phyloP scores from a whole-genome alignment of 169 alveolate species.

The Theileria annulata region DNA sequence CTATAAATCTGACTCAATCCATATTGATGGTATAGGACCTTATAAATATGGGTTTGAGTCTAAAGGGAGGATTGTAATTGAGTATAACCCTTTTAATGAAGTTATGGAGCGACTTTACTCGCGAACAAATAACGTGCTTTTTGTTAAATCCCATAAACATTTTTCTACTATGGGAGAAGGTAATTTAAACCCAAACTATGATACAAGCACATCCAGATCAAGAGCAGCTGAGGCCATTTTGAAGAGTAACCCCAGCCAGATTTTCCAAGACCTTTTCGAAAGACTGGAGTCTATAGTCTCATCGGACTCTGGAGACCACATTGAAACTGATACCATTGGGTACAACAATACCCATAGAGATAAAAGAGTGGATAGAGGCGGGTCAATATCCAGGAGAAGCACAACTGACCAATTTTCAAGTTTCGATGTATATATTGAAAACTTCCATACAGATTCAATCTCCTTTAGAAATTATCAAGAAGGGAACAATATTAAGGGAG shows the following conservation, averaged over 20 bases:
- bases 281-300: neutral
- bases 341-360: neutral
- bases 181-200: neutral
- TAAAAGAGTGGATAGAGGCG: neutral
- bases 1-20: neutral
- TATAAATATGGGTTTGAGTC: neutral
- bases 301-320: neutral
- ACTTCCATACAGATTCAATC: neutral
- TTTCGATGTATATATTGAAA: neutral
- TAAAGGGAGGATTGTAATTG: neutral
- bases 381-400: neutral
- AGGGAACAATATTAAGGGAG: neutral
- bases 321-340: neutral
- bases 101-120: slow-evolving; percentile 15
- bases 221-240: neutral
- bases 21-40: neutral
- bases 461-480: neutral
- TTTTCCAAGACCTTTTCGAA: neutral
- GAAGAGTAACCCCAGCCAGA: neutral
- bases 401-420: neutral
- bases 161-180: neutral
- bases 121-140: slow-evolving; percentile 12
- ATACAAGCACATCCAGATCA: neutral
- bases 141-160: neutral
- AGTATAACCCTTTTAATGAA: slow-evolving; percentile 14